A percentile compares a stretch with the other conserved stretches of the same genome.
Evolutionary conservation across 2,329 filamentous ascomycete species (phyloP).

Genomic region (Madurella mycetomatis): DNA sequence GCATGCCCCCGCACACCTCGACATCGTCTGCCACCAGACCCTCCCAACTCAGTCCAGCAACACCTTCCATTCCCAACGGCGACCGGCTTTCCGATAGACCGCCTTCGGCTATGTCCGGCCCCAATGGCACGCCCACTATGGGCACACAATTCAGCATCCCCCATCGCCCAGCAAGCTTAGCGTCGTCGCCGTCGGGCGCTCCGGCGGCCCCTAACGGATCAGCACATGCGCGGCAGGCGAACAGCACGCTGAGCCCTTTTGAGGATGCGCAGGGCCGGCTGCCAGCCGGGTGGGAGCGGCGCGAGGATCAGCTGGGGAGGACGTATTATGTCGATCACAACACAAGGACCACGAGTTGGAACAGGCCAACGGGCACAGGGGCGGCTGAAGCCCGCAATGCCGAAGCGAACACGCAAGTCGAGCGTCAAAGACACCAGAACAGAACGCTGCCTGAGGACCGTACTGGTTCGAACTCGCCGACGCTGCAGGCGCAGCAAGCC

Average conservation of each 20-base stretch:
- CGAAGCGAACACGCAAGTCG: conserved; percentile 87
- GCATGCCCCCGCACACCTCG: conserved; percentile 35
- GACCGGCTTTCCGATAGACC: conserved; percentile 46
- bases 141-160: conserved; percentile 39
- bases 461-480: conserved; percentile 89
- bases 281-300: conserved; percentile 90
- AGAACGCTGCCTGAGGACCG: conserved; percentile 93
- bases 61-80: conserved; percentile 43
- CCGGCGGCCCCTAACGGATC: conserved; percentile 33
- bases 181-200: conserved; percentile 32
- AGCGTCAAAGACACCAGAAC: conserved; percentile 90
- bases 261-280: conserved; percentile 93
- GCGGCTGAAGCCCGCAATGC: conserved; percentile 72
- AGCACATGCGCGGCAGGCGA: conserved; percentile 36
- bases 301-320: conserved; percentile 89
- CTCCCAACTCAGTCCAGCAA: conserved; percentile 40
- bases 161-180: conserved; percentile 46
- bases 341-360: conserved; percentile 94
- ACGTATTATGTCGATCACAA: conserved; percentile 99
- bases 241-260: conserved; percentile 75
- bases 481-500: conserved; percentile 54
- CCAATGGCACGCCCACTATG: conserved; percentile 41
- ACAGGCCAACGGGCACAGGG: conserved; percentile 75
- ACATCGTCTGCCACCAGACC: conserved; percentile 43
- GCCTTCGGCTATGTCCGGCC: conserved; percentile 48